Evolutionary conservation across 306 rosid genomes (phyloP).

Genomic region (Citrullus amarus): DNA sequence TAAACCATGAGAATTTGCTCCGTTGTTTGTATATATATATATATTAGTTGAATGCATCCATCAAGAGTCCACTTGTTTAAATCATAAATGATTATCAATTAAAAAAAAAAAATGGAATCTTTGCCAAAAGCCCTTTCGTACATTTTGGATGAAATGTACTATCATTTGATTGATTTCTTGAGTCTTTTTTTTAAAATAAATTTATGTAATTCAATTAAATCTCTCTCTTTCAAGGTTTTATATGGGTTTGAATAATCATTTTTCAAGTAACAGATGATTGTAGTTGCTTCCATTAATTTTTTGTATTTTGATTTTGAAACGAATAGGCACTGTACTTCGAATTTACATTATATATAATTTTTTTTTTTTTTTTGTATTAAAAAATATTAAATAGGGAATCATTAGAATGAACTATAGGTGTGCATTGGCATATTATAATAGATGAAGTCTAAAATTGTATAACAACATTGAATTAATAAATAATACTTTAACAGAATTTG

Average conservation of each 20-base stretch:
- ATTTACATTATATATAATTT: too few relatives aligned
- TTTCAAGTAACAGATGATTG: too few relatives aligned
- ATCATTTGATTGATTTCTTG: not conserved
- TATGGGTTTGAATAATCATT: too few relatives aligned
- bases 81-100: not conserved
- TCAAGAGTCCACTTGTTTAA: not conserved
- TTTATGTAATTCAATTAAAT: too few relatives aligned
- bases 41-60: not conserved
- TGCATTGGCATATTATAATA: not conserved
- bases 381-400: not conserved
- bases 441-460: not conserved
- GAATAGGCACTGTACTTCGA: too few relatives aligned
- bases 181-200: too few relatives aligned
- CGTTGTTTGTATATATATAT: not conserved
- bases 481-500: not conserved
- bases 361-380: too few relatives aligned
- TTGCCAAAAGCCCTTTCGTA: not conserved
- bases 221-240: too few relatives aligned
- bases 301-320: not conserved
- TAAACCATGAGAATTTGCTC: not conserved
- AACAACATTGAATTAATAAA: not conserved
- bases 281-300: too few relatives aligned
- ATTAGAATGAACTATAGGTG: not conserved
- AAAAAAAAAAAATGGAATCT: not conserved
- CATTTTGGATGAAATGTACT: not conserved